Percentiles rank a stretch among this genome's conserved stretches.
phyloP scores from a whole-genome alignment of 2,329 filamentous ascomycete species.

The Colletotrichum liaoningense region DNA sequence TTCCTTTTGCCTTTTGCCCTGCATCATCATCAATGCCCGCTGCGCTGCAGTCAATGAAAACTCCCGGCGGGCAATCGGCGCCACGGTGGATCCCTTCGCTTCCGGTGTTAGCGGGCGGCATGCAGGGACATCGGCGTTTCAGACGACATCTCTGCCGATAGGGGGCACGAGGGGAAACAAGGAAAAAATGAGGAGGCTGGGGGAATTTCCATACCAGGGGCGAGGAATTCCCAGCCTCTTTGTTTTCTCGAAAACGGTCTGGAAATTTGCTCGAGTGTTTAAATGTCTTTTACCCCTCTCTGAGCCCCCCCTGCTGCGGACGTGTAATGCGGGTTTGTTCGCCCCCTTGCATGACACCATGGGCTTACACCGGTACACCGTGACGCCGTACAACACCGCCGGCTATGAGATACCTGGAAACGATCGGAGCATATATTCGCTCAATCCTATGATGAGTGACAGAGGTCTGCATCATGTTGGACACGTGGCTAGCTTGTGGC shows the following conservation, averaged over 20 bases:
- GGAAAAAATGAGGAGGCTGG: constrained; percentile 30
- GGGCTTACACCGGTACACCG: neutral
- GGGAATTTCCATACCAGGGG: neutral
- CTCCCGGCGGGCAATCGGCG: constrained; percentile 10
- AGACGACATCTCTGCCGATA: constrained; percentile 29
- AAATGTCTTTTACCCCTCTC: neutral
- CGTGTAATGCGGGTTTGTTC: neutral
- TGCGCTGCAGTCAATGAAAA: constrained; percentile 2
- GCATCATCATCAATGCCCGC: constrained; percentile 3
- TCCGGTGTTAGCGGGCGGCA: constrained; percentile 16
- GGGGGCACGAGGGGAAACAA: neutral
- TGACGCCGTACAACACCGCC: neutral
- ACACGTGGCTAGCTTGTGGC: constrained; percentile 27
- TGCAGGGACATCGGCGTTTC: constrained; percentile 28
- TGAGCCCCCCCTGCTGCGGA: neutral
- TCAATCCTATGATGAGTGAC: neutral
- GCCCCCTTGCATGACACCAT: constrained; percentile 1
- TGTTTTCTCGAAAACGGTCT: neutral
- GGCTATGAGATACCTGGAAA: neutral
- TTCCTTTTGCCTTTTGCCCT: neutral
- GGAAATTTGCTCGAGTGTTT: neutral
- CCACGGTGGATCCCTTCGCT: constrained; percentile 1
- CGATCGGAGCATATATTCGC: constrained; percentile 1
- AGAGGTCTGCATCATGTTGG: neutral
- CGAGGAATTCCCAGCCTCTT: constrained; percentile 1